phyloP scores from a whole-genome alignment of 2,329 filamentous ascomycete species.

The Nakataea oryzae region DNA sequence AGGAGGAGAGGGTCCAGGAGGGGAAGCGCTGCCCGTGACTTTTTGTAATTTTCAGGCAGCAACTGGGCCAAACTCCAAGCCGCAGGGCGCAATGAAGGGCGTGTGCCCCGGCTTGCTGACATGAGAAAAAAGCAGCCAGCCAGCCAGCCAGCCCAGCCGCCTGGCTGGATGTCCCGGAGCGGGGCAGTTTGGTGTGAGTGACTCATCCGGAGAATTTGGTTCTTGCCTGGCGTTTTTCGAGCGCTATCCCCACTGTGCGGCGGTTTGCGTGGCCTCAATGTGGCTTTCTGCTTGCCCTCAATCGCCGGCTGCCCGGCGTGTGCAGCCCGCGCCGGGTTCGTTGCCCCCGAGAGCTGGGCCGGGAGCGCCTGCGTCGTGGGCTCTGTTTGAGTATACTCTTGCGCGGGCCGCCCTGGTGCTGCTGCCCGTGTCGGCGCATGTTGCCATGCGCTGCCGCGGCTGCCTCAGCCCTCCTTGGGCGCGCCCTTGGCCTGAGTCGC shows the following conservation, averaged over 20 bases:
- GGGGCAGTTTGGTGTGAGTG: background rate
- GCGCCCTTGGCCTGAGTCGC: background rate
- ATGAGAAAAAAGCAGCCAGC: background rate
- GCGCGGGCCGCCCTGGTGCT: background rate
- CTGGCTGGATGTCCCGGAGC: background rate
- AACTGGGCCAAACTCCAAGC: constrained; percentile 13
- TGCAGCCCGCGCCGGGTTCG: no score
- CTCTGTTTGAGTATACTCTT: background rate
- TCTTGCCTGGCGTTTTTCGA: background rate
- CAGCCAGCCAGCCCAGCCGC: background rate
- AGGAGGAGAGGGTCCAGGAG: constrained; percentile 13
- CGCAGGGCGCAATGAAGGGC: background rate
- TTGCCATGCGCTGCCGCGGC: background rate
- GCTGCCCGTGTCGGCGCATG: no score
- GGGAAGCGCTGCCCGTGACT: constrained; percentile 17
- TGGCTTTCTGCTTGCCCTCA: background rate
- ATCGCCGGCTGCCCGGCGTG: background rate
- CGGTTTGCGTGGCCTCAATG: background rate
- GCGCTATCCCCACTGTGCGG: background rate
- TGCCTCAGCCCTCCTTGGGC: no score
- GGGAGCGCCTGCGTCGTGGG: no score
- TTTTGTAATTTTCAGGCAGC: constrained; percentile 39
- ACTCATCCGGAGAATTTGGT: background rate
- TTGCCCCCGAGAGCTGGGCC: no score
- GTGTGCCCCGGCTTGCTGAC: constrained; percentile 3